Conservation (phyloP, 345 rosid genomes). For the Dovyalis caffra region DNA sequence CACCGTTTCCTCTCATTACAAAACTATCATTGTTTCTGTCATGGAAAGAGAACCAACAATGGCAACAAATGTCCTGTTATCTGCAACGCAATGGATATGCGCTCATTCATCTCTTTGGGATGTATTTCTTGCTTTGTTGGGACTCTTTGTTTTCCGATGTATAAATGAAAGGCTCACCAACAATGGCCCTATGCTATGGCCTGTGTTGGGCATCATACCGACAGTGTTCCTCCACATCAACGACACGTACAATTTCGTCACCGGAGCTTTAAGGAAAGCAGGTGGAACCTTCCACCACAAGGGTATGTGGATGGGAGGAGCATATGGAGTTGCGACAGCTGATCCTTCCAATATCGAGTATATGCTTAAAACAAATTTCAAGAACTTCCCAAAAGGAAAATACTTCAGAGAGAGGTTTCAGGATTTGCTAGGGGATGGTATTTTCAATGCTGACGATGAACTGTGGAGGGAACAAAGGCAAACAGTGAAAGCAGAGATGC, state of each 20-base stretch:
- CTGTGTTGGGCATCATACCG: constrained; percentile 59
- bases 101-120: constrained; percentile 41
- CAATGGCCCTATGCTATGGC: constrained; percentile 65
- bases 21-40: background rate
- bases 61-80: constrained; percentile 8
- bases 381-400: constrained; percentile 70
- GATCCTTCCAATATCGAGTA: constrained; percentile 61
- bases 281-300: constrained; percentile 51
- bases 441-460: constrained; percentile 60
- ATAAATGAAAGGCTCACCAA: constrained; percentile 43
- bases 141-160: constrained; percentile 51
- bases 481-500: constrained; percentile 54
- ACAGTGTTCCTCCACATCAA: constrained; percentile 29
- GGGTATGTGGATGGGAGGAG: constrained; percentile 58
- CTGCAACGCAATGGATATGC: constrained; percentile 22
- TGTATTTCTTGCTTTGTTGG: constrained; percentile 39
- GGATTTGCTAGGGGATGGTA: constrained; percentile 71
- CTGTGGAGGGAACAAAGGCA: constrained; percentile 68
- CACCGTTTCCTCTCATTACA: background rate
- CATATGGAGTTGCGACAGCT: constrained; percentile 50
- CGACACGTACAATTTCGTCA: constrained; percentile 40
- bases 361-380: constrained; percentile 59
- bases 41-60: background rate
- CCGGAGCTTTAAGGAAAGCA: constrained; percentile 39
- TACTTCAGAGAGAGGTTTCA: constrained; percentile 56